A percentile compares a stretch with the other conserved stretches of the same genome.
Conservation (phyloP, 2,329 filamentous ascomycete species). For the Thermothelomyces thermophilus region DNA sequence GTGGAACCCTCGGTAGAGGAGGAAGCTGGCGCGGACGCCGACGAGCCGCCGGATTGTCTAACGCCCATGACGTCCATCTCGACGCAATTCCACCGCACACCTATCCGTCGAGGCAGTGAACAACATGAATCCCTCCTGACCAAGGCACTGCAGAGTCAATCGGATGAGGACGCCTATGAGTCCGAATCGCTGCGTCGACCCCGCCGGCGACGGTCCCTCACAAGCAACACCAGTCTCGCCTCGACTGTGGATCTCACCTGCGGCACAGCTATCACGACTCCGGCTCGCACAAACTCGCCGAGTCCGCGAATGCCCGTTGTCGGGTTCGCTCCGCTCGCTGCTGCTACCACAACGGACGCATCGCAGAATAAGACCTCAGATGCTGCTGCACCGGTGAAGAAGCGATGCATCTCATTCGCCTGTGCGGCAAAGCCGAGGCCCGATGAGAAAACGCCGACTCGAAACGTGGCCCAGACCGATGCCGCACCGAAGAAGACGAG, state of each 20-base stretch:
- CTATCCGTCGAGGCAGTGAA: constrained; percentile 42
- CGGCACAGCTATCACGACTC: constrained; percentile 84
- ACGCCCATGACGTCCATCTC: constrained; percentile 24
- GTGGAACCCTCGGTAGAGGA: constrained; percentile 42
- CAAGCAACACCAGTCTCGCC: constrained; percentile 71
- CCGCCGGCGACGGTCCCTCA: constrained; percentile 56
- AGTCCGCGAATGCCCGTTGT: constrained; percentile 73
- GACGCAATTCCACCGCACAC: constrained; percentile 42
- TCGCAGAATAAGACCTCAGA: constrained; percentile 43
- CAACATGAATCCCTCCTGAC: constrained; percentile 80
- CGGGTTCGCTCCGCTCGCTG: constrained; percentile 37
- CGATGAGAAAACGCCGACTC: constrained; percentile 37
- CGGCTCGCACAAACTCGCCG: constrained; percentile 77
- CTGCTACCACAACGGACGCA: constrained; percentile 21
- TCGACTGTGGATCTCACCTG: constrained; percentile 93
- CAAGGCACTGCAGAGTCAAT: constrained; percentile 65
- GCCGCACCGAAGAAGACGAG: constrained; percentile 48
- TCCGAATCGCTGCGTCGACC: constrained; percentile 32
- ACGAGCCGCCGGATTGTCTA: constrained; percentile 74
- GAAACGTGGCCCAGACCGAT: constrained; percentile 30
- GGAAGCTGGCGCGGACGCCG: constrained; percentile 67
- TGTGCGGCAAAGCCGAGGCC: constrained; percentile 60
- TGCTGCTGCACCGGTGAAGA: constrained; percentile 62
- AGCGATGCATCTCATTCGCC: constrained; percentile 88
- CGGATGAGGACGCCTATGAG: constrained; percentile 48